Conservation (phyloP, 2,329 filamentous ascomycete species). For the Aspergillus sclerotialis region DNA sequence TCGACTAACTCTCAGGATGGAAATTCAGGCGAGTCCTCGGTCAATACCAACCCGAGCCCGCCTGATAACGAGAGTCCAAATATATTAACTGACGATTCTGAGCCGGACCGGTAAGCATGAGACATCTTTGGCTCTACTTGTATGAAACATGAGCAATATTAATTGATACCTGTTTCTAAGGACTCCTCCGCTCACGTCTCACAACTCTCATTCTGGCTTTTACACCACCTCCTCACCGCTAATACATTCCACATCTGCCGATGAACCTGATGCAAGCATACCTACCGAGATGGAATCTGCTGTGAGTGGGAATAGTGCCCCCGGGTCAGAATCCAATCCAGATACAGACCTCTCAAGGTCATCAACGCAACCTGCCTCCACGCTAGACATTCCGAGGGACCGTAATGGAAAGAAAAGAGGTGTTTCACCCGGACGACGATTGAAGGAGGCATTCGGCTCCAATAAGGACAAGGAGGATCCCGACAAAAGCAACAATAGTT, state of each 20-base stretch:
- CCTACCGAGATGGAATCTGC: conserved; percentile 20
- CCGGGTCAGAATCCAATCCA: conserved; percentile 37
- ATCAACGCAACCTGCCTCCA: conserved; percentile 19
- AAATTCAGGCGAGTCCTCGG: conserved; percentile 15
- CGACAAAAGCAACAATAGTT: conserved; percentile 35
- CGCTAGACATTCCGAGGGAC: conserved; percentile 27
- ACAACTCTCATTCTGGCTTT: conserved; percentile 61
- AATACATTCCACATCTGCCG: conserved; percentile 50
- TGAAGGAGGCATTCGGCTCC: conserved; percentile 62
- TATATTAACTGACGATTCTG: conserved; percentile 29
- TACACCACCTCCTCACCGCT: conserved; percentile 63
- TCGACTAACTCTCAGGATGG: conserved; percentile 20
- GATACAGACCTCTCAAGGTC: conserved; percentile 27
- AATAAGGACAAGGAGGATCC: conserved; percentile 45
- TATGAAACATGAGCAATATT: conserved; percentile 21
- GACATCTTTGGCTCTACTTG: neutral
- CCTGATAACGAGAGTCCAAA: conserved; percentile 18
- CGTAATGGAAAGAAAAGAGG: conserved; percentile 47
- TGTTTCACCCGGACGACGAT: conserved; percentile 62
- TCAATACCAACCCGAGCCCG: conserved; percentile 14
- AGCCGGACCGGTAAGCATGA: conserved; percentile 34
- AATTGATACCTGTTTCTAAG: conserved; percentile 14
- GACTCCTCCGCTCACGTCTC: conserved; percentile 46
- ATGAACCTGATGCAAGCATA: conserved; percentile 30
- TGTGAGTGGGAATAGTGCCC: conserved; percentile 20